Evolutionary conservation across 352 stramenopile genomes (phyloP), one percentile per base, ranked within the genome.

Genomic region (Pythium plurisporium): DNA sequence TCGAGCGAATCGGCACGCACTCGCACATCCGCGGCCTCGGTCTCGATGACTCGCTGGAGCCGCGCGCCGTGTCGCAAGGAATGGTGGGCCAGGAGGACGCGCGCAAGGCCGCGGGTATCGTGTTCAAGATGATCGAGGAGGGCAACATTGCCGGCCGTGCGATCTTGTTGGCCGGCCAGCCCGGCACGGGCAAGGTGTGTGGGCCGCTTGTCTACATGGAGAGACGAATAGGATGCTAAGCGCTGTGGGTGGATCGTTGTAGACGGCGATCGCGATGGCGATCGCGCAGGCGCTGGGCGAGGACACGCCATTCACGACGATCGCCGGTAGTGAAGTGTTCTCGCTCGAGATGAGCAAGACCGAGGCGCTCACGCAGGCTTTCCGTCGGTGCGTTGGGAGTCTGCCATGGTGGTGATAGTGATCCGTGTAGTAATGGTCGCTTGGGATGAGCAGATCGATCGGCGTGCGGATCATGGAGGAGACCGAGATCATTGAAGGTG

Each of bases 341-440:
- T 99, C 94, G 33, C 78, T 99, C 5, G 97, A 99, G 78, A 99
- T 99, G 90, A 98, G 86, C 77, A 99, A 99, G 82, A 99, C 97
- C 10, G 97, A 99, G 70, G 97, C 97, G 37, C 75, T 99, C 41
- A 99, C 97, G 26, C 97, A 99, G 73, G 96, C 96, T 1, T 98
- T 99, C 66, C 88, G 97, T 43, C 80, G 89, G 68, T 81, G 37
- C 5, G 56, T 59, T 27, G n/a, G 20, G 12, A 37, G 3, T 50
- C n/a, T 20, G 41, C 23, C n/a, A 12, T 47, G 2, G 9, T n/a
- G 4, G 7, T 33, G 30, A 33, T 20, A 41, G 33, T 41, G 25
- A 42, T 4, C 19, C 15, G 19, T 15, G 31, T 27, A 36, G 48
- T 38, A 40, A 23, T 44, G 38, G n/a, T n/a, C n/a, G n/a, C n/a